Percentiles rank a stretch among this genome's conserved stretches.
Conservation (phyloP, 106 monocot species). For the Alisma plantagoaquatica region DNA sequence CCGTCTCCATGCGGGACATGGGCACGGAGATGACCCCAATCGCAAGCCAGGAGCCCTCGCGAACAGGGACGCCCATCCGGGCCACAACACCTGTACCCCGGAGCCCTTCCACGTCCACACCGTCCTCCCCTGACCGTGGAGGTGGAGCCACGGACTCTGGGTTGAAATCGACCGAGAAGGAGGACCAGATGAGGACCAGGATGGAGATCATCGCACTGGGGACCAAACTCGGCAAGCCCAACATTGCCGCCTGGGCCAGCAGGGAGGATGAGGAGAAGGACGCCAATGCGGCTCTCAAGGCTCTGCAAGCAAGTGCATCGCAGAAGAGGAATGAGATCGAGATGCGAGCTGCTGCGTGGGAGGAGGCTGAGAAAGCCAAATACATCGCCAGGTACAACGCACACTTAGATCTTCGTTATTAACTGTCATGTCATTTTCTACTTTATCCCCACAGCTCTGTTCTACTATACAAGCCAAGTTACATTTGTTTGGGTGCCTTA, state of each 20-base stretch:
- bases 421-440: too few species aligned
- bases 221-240: too few species aligned
- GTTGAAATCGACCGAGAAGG: conserved; percentile 42
- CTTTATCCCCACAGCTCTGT: too few species aligned
- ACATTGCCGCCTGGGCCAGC: too few species aligned
- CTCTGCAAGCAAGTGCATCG: too few species aligned
- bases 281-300: too few species aligned
- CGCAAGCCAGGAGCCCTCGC: conserved; percentile 74
- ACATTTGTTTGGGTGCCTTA: too few species aligned
- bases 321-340: conserved; percentile 42
- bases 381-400: conserved; percentile 53
- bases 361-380: conserved; percentile 78
- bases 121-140: conserved; percentile 30
- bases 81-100: conserved; percentile 10
- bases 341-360: conserved; percentile 75
- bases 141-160: conserved; percentile 16
- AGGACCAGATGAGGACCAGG: conserved; percentile 55
- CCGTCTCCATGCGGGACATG: conserved; percentile 78
- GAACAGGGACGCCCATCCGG: conserved; percentile 56
- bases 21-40: too few species aligned
- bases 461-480: too few species aligned
- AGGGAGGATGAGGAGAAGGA: too few species aligned
- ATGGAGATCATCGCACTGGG: conserved; percentile 80
- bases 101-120: conserved; percentile 41
- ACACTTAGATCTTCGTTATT: neutral